These are phyloP conservation scores for Candida dajiaensis DNA, from an alignment of 805 yeast species.

Conservation along the genomic window DNA sequence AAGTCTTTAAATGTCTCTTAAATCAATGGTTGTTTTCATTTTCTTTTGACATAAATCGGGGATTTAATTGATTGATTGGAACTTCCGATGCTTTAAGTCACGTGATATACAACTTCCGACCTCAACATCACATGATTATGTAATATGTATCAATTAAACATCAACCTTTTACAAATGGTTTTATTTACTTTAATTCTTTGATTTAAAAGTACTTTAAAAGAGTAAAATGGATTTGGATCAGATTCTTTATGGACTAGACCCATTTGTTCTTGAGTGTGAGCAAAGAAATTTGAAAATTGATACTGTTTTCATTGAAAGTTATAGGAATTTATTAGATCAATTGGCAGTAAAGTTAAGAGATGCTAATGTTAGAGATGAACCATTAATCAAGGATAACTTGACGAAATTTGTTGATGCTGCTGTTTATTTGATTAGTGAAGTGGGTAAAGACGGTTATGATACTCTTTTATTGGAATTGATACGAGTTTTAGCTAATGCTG, in stretches of 20 bases:
- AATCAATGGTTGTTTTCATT: too few relatives aligned
- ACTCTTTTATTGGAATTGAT: slow-evolving; percentile 13
- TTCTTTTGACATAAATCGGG: too few relatives aligned
- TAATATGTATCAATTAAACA: too few relatives aligned
- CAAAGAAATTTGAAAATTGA: slow-evolving; percentile 4
- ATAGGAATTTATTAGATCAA: slow-evolving; percentile 16
- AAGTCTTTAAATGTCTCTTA: too few relatives aligned
- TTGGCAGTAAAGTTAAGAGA: slow-evolving; percentile 21
- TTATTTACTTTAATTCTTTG: too few relatives aligned
- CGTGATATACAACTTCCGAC: too few relatives aligned
- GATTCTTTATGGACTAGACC: slow-evolving; percentile 20
- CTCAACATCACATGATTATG: too few relatives aligned
- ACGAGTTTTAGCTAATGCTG: slow-evolving; percentile 21
- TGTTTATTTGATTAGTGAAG: slow-evolving; percentile 7
- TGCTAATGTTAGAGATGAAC: slow-evolving; percentile 10
- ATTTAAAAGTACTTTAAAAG: background rate
- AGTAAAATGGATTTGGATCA: slow-evolving; percentile 21
- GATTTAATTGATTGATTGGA: too few relatives aligned
- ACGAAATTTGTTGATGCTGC: slow-evolving; percentile 10
- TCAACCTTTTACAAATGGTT: too few relatives aligned
- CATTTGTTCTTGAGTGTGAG: slow-evolving; percentile 16
- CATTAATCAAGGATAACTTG: slow-evolving; percentile 11
- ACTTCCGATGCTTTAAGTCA: too few relatives aligned
- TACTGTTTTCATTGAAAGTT: slow-evolving; percentile 19
- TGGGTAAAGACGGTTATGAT: slow-evolving; percentile 2